Base-by-base conservation (phyloP, 2,329 filamentous ascomycete species). In the Cladosporium velox region DNA sequence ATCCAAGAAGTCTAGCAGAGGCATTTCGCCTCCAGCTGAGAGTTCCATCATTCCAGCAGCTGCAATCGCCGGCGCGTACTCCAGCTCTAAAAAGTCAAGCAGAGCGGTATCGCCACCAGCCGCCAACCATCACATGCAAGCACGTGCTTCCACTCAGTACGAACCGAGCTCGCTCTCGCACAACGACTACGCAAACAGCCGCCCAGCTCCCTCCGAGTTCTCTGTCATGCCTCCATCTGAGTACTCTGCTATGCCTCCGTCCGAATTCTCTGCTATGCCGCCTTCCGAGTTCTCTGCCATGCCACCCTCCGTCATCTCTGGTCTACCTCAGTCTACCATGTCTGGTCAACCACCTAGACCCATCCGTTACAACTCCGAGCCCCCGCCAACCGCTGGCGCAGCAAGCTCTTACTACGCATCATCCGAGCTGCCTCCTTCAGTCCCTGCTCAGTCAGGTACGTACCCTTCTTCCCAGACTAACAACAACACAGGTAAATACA, bases 381-480 rank as follows among this genome's bases (percentile, higher is more conserved):
- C 55, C 4, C 32, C 41, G 26, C 32, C 55, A 21, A 51, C 47
- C 18, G 35, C 41, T 30, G 70, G 65, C 35, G 66, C 64, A 47
- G 65, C 65, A 8, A 32, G 28, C 10, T n/a, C n/a, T 34, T 70
- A 69, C 64, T 69, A 71, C 58, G 55, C 67, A 18, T 26, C 66
- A 18, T 34, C 52, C 12, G 28, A 55, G 52, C 26, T 55, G 10
- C 59, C 67, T 55, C 18, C 60, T 28, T 54, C 64, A 32, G 54
- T 26, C 51, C 30, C 63, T 51, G 51, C 61, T 21, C 81, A 77
- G 66, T 73, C 78, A 68, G 78, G 78, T 73, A 83, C 81, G 74
- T 76, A 80, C 44, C 74, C 80, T 30, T 74, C 80, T 24, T 79
- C 79, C 61, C 77, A 80, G 67, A 73, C 78, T 67, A 76, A 82